A percentile compares a stretch with the other conserved stretches of the same genome.
phyloP scores from a whole-genome alignment of 371 early-diverging fungal species.

The Saksenaea vasiformis region DNA sequence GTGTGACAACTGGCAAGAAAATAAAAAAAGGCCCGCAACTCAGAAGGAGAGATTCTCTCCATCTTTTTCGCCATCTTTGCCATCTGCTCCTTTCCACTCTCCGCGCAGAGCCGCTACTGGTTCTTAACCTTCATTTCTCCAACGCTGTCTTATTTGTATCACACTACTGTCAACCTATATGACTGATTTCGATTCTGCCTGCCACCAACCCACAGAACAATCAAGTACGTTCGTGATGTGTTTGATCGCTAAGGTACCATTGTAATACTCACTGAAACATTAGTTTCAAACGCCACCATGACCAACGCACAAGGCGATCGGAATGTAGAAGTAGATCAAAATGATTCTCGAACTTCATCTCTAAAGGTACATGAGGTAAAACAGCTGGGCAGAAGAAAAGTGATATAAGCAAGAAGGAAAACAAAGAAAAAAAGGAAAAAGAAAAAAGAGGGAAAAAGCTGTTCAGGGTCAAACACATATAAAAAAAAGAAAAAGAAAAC shows the following conservation, averaged over 20 bases:
- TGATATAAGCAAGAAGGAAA: not conserved
- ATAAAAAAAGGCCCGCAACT: slow-evolving; percentile 4
- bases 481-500: not conserved
- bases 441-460: not conserved
- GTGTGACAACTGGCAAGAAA: not conserved
- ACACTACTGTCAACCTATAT: not conserved
- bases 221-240: not conserved
- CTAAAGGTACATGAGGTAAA: slow-evolving; percentile 7
- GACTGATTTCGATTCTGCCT: not conserved
- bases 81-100: not conserved
- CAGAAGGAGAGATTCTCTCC: not conserved
- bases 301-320: not conserved
- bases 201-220: not conserved
- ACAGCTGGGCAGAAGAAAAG: not conserved
- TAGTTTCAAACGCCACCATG: not conserved
- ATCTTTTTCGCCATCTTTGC: not conserved
- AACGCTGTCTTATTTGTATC: not conserved
- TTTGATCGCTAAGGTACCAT: not conserved
- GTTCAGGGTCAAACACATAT: not conserved
- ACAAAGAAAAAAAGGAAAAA: too few relatives aligned
- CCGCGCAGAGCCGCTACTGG: not conserved
- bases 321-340: not conserved
- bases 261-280: not conserved
- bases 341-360: not conserved
- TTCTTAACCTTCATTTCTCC: not conserved